Evolutionary conservation across 257 asterid genomes (phyloP).

Genomic region (Solanum virginianum): DNA sequence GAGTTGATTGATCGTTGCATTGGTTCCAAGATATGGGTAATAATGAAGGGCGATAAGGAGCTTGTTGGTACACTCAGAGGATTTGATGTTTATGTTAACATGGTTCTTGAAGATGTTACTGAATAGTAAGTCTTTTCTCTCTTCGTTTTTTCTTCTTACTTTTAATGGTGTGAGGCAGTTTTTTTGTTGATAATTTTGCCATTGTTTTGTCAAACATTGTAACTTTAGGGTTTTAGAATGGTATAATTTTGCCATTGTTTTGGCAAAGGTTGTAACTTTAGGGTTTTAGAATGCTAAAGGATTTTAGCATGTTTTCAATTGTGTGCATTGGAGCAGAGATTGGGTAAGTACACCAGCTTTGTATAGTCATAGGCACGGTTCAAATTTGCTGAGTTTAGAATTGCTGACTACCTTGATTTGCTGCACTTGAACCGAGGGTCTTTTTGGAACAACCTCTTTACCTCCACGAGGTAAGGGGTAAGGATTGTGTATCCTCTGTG

Average conservation of each 20-base stretch:
- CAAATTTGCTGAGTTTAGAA: background rate
- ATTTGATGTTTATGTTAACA: conserved; percentile 75
- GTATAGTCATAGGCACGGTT: background rate
- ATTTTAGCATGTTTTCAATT: background rate
- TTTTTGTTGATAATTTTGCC: background rate
- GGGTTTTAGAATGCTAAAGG: background rate
- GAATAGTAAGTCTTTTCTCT: conserved; percentile 39
- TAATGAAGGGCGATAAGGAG: conserved; percentile 90
- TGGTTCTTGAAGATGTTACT: conserved; percentile 85
- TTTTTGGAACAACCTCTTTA: no score
- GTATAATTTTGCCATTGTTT: background rate
- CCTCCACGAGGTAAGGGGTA: no score
- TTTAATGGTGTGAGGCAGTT: background rate
- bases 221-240: background rate
- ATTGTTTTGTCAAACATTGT: background rate
- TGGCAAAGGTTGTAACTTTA: background rate
- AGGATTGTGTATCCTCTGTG: no score
- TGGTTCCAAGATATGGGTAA: conserved; percentile 86
- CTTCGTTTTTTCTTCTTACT: background rate
- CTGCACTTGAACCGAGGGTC: no score
- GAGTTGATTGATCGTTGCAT: conserved; percentile 78
- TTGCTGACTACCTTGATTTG: background rate
- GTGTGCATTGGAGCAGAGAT: background rate
- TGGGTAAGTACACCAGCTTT: background rate
- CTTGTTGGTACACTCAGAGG: conserved; percentile 79